Evolutionary conservation across 2,329 filamentous ascomycete species (phyloP).

Genomic region (Fusarium nematophilum): DNA sequence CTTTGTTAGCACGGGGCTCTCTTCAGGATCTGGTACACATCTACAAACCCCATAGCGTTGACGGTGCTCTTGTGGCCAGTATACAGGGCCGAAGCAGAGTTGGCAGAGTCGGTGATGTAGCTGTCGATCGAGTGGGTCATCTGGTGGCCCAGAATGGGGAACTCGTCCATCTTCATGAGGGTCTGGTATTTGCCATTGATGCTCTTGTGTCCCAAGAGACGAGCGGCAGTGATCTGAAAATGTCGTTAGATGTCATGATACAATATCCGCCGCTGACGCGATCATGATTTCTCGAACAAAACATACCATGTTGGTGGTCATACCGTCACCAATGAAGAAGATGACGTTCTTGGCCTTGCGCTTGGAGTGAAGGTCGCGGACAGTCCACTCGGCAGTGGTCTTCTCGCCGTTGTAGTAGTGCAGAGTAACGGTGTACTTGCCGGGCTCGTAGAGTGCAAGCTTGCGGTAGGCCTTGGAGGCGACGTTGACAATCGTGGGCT

Average conservation of each 20-base stretch:
- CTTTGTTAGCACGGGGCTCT: conserved; percentile 10
- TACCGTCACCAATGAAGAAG: conserved; percentile 82
- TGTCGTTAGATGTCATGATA: conserved; percentile 14
- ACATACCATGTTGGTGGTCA: conserved; percentile 76
- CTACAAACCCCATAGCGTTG: conserved; percentile 75
- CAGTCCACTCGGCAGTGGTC: conserved; percentile 81
- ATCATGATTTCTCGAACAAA: neutral
- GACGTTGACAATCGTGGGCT: conserved; percentile 80
- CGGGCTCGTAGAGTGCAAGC: conserved; percentile 81
- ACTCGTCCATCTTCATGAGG: conserved; percentile 81
- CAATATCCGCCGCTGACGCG: neutral
- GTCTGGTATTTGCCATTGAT: conserved; percentile 88
- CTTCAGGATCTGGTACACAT: neutral
- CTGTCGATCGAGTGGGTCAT: conserved; percentile 89
- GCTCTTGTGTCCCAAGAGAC: conserved; percentile 82
- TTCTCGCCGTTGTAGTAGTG: conserved; percentile 78
- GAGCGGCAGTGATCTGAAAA: conserved; percentile 75
- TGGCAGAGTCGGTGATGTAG: conserved; percentile 89
- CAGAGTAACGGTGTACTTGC: conserved; percentile 80
- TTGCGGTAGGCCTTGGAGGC: conserved; percentile 82
- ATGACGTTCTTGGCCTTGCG: conserved; percentile 88
- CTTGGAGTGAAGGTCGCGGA: conserved; percentile 75
- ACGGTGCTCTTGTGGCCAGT: conserved; percentile 86
- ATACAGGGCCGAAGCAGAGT: conserved; percentile 85
- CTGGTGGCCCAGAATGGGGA: conserved; percentile 87